Evolutionary conservation across 2,329 filamentous ascomycete species (phyloP).

Genomic region (Cytospora schulzeri): DNA sequence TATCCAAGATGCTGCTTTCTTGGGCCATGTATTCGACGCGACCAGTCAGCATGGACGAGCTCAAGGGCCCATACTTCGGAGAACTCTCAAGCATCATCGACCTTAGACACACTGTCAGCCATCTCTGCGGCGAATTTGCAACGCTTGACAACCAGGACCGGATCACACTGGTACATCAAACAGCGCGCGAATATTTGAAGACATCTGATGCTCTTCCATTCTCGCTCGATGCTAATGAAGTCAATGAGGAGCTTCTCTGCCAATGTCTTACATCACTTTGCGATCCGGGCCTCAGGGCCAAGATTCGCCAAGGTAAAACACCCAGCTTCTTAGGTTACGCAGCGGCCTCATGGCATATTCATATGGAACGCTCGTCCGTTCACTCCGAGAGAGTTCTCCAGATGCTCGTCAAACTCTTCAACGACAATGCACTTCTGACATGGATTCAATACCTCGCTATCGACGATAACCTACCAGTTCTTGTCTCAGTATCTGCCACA

Average conservation of each 20-base stretch:
- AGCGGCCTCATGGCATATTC: constrained; percentile 30
- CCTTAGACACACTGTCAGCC: constrained; percentile 27
- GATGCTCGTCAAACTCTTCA: constrained; percentile 30
- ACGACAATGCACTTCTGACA: constrained; percentile 26
- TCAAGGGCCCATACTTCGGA: constrained; percentile 18
- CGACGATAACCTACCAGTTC: neutral
- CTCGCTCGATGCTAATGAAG: neutral
- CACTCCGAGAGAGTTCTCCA: constrained; percentile 28
- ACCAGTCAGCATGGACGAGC: constrained; percentile 29
- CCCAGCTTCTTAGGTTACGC: constrained; percentile 28
- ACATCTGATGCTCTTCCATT: neutral
- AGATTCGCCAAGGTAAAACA: neutral
- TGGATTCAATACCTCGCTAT: constrained; percentile 34
- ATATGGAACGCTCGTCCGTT: constrained; percentile 27
- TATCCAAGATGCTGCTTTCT: constrained; percentile 28
- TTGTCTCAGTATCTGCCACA: constrained; percentile 19
- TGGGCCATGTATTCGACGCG: constrained; percentile 31
- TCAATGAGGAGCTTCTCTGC: constrained; percentile 8
- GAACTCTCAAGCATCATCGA: constrained; percentile 28
- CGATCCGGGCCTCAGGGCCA: neutral
- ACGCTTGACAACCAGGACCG: constrained; percentile 25
- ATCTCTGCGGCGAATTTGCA: constrained; percentile 32
- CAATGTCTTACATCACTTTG: neutral
- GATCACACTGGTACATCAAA: constrained; percentile 23
- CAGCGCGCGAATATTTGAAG: constrained; percentile 6